A percentile compares a stretch with the other conserved stretches of the same genome.
phyloP scores from a whole-genome alignment of 2,329 filamentous ascomycete genomes.

The Penicillium sclerotiorum region DNA sequence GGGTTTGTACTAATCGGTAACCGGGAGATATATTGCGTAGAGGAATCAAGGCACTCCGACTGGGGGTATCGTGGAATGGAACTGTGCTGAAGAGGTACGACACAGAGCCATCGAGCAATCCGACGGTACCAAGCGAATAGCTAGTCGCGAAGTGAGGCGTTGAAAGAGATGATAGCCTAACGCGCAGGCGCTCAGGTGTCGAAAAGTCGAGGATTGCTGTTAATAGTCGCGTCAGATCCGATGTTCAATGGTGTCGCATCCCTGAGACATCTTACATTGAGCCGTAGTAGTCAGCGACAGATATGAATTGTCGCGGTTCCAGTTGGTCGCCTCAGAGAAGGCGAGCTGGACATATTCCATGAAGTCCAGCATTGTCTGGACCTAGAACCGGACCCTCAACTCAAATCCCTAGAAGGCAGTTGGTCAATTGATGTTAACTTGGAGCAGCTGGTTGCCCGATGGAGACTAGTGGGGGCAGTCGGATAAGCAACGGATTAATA shows the following conservation, averaged over 20 bases:
- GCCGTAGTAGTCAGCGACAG: conserved; percentile 81
- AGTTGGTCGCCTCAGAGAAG: conserved; percentile 83
- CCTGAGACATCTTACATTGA: conserved; percentile 60
- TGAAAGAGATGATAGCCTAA: conserved; percentile 88
- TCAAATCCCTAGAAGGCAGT: background rate
- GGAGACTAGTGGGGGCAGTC: conserved; percentile 29
- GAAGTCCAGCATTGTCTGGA: conserved; percentile 78
- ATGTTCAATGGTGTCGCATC: conserved; percentile 10
- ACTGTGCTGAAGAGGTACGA: conserved; percentile 94
- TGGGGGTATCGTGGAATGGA: conserved; percentile 66
- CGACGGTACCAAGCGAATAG: conserved; percentile 86
- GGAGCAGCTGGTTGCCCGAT: conserved; percentile 36
- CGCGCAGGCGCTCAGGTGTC: conserved; percentile 78
- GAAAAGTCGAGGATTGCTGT: conserved; percentile 83
- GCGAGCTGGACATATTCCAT: conserved; percentile 95
- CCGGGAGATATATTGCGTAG: conserved; percentile 77
- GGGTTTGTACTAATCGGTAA: conserved; percentile 71
- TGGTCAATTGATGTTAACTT: conserved; percentile 7
- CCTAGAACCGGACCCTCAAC: background rate
- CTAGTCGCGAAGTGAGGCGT: conserved; percentile 92
- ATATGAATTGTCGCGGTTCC: conserved; percentile 92
- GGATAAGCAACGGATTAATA: conserved; percentile 42
- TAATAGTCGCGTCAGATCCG: conserved; percentile 5
- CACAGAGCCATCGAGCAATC: conserved; percentile 92
- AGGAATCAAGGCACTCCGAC: conserved; percentile 73